A percentile compares a stretch with the other conserved stretches of the same genome.
These are phyloP conservation scores for Jacaranda mimosifolia DNA, from an alignment of 257 asterid genomes.

Conservation along the genomic window DNA sequence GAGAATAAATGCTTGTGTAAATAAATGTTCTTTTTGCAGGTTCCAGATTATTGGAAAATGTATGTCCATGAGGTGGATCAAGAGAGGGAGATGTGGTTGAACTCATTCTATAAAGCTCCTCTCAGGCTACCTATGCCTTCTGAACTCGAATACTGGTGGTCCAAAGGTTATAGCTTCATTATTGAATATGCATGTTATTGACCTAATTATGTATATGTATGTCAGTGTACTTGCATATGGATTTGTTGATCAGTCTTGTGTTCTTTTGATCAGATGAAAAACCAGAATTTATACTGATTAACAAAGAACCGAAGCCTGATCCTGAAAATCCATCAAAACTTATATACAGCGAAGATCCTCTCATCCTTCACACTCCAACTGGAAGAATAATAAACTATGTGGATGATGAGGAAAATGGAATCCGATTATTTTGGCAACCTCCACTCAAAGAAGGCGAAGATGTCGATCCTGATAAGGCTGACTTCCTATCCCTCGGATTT, in stretches of 20 bases:
- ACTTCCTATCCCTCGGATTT: slow-evolving; percentile 83
- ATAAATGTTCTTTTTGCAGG: slow-evolving; percentile 56
- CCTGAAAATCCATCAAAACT: slow-evolving; percentile 87
- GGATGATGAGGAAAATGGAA: slow-evolving; percentile 91
- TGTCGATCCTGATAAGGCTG: slow-evolving; percentile 62
- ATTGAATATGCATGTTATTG: slow-evolving; percentile 22
- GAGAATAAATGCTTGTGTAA: slow-evolving; percentile 8
- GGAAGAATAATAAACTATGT: slow-evolving; percentile 85
- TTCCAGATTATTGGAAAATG: slow-evolving; percentile 93
- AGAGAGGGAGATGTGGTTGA: slow-evolving; percentile 96
- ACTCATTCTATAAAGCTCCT: slow-evolving; percentile 93
- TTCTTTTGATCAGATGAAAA: slow-evolving; percentile 59
- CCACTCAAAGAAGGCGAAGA: slow-evolving; percentile 63
- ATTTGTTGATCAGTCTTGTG: slow-evolving; percentile 19
- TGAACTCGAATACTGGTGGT: slow-evolving; percentile 97
- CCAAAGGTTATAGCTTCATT: slow-evolving; percentile 50
- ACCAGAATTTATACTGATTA: slow-evolving; percentile 81
- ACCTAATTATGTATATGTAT: neutral
- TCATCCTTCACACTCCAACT: slow-evolving; percentile 88
- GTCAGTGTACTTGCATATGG: neutral
- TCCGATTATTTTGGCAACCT: slow-evolving; percentile 92
- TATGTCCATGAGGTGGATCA: slow-evolving; percentile 89
- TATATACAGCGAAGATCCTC: slow-evolving; percentile 77
- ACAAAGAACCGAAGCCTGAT: slow-evolving; percentile 91
- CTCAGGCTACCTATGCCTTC: slow-evolving; percentile 97